Evolutionary conservation across 306 rosid species (phyloP).

Genomic region (Begonia masoniana): DNA sequence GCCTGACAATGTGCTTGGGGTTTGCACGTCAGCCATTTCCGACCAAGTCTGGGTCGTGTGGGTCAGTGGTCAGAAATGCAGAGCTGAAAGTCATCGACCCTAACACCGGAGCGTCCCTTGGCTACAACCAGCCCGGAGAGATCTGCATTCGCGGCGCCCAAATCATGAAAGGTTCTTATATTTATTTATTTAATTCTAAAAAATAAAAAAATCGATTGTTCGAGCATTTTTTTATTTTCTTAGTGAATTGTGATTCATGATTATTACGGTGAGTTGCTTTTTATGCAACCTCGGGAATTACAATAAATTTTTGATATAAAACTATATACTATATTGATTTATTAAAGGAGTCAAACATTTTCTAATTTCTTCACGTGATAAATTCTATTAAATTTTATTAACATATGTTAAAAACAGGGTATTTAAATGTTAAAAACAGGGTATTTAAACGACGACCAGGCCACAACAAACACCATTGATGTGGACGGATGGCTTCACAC

Average conservation of each 20-base stretch:
- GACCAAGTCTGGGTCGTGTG: slow-evolving; percentile 70
- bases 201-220: no score
- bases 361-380: no score
- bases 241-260: no score
- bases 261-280: no score
- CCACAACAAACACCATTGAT: slow-evolving; percentile 59
- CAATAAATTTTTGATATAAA: no score
- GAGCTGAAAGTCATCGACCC: slow-evolving; percentile 70
- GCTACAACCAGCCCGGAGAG: slow-evolving; percentile 61
- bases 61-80: slow-evolving; percentile 66
- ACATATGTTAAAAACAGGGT: slow-evolving; percentile 25
- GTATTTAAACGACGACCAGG: slow-evolving; percentile 47
- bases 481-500: slow-evolving; percentile 83
- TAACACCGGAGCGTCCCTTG: slow-evolving; percentile 46
- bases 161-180: slow-evolving; percentile 90
- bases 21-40: slow-evolving; percentile 60
- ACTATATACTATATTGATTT: background rate
- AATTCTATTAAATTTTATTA: background rate
- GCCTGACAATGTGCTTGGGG: slow-evolving; percentile 52
- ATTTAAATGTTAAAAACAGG: slow-evolving; percentile 41
- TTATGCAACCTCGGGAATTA: background rate
- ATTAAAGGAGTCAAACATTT: no score
- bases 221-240: no score
- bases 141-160: slow-evolving; percentile 75
- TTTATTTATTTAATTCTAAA: no score